phyloP scores from a whole-genome alignment of 257 asterid species.

The Solanum tacnaense region DNA sequence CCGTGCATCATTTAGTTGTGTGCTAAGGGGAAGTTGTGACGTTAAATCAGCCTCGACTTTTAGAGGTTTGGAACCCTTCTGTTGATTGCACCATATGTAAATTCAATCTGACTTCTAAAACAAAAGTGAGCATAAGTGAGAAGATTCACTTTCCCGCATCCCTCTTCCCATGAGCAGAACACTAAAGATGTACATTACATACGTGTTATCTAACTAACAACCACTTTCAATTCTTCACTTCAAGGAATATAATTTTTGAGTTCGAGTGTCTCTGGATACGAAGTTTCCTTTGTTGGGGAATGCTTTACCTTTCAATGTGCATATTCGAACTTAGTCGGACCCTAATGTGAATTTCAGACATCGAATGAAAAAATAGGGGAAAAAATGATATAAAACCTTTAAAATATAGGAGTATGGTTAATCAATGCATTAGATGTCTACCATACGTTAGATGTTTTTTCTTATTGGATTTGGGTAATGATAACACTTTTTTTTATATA shows the following conservation, averaged over 20 bases:
- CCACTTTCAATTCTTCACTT: no score
- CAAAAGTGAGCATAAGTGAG: background rate
- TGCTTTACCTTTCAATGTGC: no score
- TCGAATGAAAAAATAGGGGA: background rate
- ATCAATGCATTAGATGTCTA: background rate
- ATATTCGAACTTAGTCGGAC: accelerated
- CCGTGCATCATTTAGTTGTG: background rate
- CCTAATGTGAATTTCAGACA: no score
- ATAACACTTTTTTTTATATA: no score
- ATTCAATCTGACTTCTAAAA: background rate
- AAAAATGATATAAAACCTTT: no score
- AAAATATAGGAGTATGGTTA: no score
- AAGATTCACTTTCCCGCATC: no score
- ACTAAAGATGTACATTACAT: background rate
- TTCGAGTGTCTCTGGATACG: background rate
- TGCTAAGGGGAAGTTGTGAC: background rate
- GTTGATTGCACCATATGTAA: background rate
- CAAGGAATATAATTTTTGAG: background rate
- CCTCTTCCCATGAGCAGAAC: no score
- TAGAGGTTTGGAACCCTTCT: background rate
- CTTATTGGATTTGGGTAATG: background rate
- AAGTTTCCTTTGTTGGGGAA: background rate
- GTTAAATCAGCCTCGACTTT: background rate
- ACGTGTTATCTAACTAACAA: no score
- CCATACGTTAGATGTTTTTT: background rate